phyloP scores from a whole-genome alignment of 768 basidiomycete species.

The Panellus pusillus region DNA sequence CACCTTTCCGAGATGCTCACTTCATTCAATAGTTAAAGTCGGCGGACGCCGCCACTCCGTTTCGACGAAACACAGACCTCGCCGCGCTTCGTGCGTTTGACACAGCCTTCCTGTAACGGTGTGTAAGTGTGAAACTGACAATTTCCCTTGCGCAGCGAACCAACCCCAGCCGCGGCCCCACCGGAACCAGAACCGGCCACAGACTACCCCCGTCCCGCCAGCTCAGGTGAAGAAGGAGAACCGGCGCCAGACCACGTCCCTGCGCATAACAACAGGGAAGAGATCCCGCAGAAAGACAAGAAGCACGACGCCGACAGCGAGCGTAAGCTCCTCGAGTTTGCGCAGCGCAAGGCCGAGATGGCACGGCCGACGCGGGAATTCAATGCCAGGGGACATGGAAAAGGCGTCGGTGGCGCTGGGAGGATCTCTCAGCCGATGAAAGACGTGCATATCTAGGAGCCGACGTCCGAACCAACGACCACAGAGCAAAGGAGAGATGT shows the following conservation, averaged over 20 bases:
- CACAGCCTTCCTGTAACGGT: too few relatives aligned
- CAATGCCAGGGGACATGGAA: slow-evolving; percentile 25
- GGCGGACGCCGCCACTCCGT: slow-evolving; percentile 46
- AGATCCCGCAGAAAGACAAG: slow-evolving; percentile 49
- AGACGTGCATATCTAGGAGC: slow-evolving; percentile 2
- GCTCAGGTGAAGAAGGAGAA: slow-evolving; percentile 33
- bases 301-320: slow-evolving; percentile 44
- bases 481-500: too few relatives aligned
- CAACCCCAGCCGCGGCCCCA: slow-evolving; percentile 8
- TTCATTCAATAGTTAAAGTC: slow-evolving; percentile 34
- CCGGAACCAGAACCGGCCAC: slow-evolving; percentile 25
- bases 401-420: slow-evolving; percentile 43
- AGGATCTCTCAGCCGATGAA: slow-evolving; percentile 57
- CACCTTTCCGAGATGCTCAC: background rate
- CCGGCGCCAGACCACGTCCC: slow-evolving; percentile 26
- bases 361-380: slow-evolving; percentile 50
- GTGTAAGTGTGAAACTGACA: background rate
- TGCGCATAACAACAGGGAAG: slow-evolving; percentile 48
- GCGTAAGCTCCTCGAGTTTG: slow-evolving; percentile 46
- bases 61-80: slow-evolving; percentile 39
- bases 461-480: too few relatives aligned
- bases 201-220: slow-evolving; percentile 58
- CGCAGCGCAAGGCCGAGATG: slow-evolving; percentile 45
- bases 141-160: slow-evolving; percentile 13
- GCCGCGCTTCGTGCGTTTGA: slow-evolving; percentile 32